Evolutionary conservation across 2,329 filamentous ascomycete species (phyloP), one percentile per base, ranked within the genome.

Genomic region (Trichophyton verrucosum): DNA sequence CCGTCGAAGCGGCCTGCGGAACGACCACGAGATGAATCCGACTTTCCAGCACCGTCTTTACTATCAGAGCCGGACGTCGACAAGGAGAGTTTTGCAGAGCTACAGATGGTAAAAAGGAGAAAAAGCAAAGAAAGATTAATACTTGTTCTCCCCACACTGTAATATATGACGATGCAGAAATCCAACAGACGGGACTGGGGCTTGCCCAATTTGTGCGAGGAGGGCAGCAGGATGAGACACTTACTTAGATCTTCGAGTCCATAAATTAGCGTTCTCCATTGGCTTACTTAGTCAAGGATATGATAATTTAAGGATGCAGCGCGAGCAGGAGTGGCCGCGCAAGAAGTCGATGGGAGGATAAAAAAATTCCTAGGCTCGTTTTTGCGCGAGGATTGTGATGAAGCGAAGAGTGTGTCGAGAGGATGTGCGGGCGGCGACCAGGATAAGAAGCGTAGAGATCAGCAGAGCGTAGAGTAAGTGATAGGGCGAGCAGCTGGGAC

Each of bases 1-100:
- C 79, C 80, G 71, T 87, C 83, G 72, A 89, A 87, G 74, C 89
- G 86, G 80, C 89, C 89, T 62, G 85, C 81, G 67, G 85, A 81
- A 66, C 83, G 79, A 65, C 80, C 79, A 77, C 88, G 85, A 73
- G 80, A 75, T 74, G 80, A 77, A 71, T 80, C 78, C 73, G 78
- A 76, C 77, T 78, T 80, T 74, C 72, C 78, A 73, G 73, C 80
- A 66, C 67, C 65, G 65, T 81, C 79, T 74, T 81, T 80, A 68
- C 72, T 74, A 68, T 80, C 77, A 65, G 77, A 68, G 71, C 83
- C 82, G 71, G 84, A 79, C 73, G 88, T 95, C 68, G 90, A 86
- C 65, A 97, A 82, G 68, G 91, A 95, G 76, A 96, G 87, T 80
- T 95, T 97, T 82, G 84, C 89, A 76, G 84, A 83, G 80, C 87